Conservation (phyloP, 768 basidiomycete species). For the Filobasidium floriforme region DNA sequence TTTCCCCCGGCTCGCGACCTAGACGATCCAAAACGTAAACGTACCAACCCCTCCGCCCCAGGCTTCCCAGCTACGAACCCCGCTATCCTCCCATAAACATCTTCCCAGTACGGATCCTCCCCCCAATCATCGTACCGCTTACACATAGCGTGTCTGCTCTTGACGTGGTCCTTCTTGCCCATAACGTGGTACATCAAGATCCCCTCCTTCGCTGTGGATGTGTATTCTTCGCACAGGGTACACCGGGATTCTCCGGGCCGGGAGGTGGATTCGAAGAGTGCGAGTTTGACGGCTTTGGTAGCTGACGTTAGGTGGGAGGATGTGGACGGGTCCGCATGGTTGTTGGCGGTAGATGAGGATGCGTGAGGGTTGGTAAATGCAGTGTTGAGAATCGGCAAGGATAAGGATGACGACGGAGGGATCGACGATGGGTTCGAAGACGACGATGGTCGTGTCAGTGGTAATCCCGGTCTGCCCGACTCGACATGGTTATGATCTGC, state of each 20-base stretch:
- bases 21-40: no score
- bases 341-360: no score
- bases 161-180: slow-evolving; percentile 9
- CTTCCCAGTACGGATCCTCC: slow-evolving; percentile 7
- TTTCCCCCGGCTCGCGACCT: not conserved
- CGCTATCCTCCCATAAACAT: not conserved
- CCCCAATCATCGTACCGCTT: slow-evolving; percentile 5
- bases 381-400: no score
- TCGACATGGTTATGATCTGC: no score
- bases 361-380: no score
- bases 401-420: no score
- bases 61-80: not conserved
- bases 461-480: no score
- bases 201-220: slow-evolving; percentile 2
- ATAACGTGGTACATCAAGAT: slow-evolving; percentile 7
- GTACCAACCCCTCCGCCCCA: not conserved
- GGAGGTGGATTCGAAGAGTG: not conserved
- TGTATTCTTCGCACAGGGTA: not conserved
- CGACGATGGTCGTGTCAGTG: no score
- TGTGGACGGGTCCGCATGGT: no score
- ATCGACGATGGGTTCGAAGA: no score
- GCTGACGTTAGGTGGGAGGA: not conserved
- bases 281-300: slow-evolving; percentile 1
- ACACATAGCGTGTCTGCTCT: slow-evolving; percentile 3
- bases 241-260: not conserved